Evolutionary conservation across 2,329 filamentous ascomycete genomes (phyloP), one percentile per base, ranked within the genome.

Genomic region (Gaeumannomyces sp.): DNA sequence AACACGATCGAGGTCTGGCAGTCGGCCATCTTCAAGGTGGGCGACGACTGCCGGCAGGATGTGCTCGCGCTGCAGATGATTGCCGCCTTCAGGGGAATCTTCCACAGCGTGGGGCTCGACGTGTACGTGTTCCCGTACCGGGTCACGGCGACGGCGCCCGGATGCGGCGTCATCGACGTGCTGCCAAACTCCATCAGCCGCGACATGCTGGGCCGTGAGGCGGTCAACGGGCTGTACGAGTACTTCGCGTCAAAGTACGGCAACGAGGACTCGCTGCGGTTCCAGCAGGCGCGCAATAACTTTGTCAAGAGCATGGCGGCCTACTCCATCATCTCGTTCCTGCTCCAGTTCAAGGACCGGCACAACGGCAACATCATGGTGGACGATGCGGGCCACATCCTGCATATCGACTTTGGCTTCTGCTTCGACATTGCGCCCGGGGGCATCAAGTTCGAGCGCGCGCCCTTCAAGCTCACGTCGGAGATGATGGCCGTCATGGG

Each of bases 331-430:
- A 98, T 99, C 69, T 96, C 92, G 0, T 99, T 96, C 79, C 82
- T 99, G 19, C 81, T 99, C 53, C 96, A 99, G 73, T 98, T 99
- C 88, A 99, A 99, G 77, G 95, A 99, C 75, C 89, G 95, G 3
- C 95, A 99, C 80, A 99, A 99, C 76, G 95, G 95, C 67, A 99
- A 99, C 81, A 99, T 99, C 81, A 99, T 99, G 96, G 89, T 99
- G 68, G 94, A 99, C 75, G 94, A 97, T 72, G 91, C 90, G 0
- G 95, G 96, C 4, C 95, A 99, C 77, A 97, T 99, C 72, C 85
- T 99, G 64, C 95, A 99, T 80, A 98, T 99, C 70, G 95, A 99
- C 76, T 99, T 99, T 73, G 95, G 95, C 13, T 99, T 99, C 84
- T 98, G 94, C 79, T 99, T 99, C 78, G 96, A 99, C 73, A 98